A percentile compares a stretch with the other conserved stretches of the same genome.
These are phyloP conservation scores for Neurospora hispaniola DNA, from an alignment of 495 filamentous ascomycete genomes.

Conservation along the genomic window DNA sequence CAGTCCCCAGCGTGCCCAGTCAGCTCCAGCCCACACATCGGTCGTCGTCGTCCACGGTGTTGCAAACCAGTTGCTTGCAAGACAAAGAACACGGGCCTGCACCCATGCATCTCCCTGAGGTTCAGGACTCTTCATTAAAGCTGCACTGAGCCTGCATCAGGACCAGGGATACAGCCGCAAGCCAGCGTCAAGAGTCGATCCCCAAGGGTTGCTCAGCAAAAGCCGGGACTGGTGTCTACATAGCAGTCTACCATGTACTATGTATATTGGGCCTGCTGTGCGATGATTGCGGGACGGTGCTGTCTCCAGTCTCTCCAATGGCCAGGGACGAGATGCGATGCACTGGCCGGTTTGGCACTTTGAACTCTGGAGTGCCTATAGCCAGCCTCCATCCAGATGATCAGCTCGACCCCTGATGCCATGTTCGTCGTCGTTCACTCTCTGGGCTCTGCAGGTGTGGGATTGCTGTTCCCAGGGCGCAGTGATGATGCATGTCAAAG, in stretches of 20 bases:
- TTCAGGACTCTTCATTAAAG: not conserved
- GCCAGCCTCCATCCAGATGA: not conserved
- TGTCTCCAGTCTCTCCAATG: not conserved
- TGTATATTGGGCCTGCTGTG: not conserved
- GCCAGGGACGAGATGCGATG: not conserved
- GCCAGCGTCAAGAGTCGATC: not conserved
- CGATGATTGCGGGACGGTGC: not conserved
- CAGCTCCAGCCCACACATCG: not conserved
- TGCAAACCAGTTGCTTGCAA: not conserved
- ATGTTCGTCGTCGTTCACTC: conserved; percentile 3
- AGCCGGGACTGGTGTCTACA: not conserved
- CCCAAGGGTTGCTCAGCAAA: not conserved
- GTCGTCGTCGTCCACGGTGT: not conserved
- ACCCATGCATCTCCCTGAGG: not conserved
- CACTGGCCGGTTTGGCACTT: not conserved
- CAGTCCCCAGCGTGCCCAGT: not conserved
- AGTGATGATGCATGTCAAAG: not conserved
- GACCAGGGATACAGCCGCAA: conserved; percentile 8
- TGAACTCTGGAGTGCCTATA: not conserved
- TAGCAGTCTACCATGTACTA: not conserved
- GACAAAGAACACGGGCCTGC: not conserved
- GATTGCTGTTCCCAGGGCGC: conserved; percentile 10
- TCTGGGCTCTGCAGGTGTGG: conserved; percentile 16
- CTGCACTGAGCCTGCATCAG: conserved; percentile 1
- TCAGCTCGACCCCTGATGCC: conserved; percentile 14